A percentile compares a stretch with the other conserved stretches of the same genome.
These are phyloP conservation scores for Heliamphora pulchella DNA, from an alignment of 179 eudicot species.

Conservation along the genomic window DNA sequence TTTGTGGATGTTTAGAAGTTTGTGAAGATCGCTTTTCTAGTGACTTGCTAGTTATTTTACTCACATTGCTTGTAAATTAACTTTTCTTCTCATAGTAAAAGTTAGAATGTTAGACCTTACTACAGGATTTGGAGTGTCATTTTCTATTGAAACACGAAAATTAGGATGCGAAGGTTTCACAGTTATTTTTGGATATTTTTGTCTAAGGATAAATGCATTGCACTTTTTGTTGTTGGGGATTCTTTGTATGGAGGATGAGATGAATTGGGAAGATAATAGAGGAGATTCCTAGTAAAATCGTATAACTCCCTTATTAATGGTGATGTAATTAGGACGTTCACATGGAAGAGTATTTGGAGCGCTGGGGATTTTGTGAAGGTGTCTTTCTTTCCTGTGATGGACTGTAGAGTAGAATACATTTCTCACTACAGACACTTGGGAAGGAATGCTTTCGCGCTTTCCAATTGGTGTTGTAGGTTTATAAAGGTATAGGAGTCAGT, in stretches of 20 bases:
- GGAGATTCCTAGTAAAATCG: too few species aligned
- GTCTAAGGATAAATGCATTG: too few species aligned
- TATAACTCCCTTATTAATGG: too few species aligned
- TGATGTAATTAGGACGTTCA: too few species aligned
- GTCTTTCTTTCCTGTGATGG: background rate
- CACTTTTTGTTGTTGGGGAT: too few species aligned
- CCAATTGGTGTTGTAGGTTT: background rate
- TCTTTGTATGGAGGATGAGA: too few species aligned
- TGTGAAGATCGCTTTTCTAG: background rate
- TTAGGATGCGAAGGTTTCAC: too few species aligned
- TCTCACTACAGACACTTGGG: background rate
- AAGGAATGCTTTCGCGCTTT: background rate
- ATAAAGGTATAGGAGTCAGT: background rate
- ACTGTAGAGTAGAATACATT: background rate
- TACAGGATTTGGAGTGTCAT: background rate
- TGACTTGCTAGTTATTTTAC: background rate
- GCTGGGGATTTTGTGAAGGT: background rate
- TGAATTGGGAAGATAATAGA: too few species aligned
- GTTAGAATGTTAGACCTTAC: background rate
- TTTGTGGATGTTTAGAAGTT: background rate
- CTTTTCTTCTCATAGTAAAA: background rate
- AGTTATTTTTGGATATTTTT: too few species aligned
- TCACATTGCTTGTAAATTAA: background rate
- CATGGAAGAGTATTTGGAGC: background rate
- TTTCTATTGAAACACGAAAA: background rate